Evolutionary conservation across 2,329 filamentous ascomycete species (phyloP), one percentile per base, ranked within the genome.

Genomic region (Ophiostoma ips): DNA sequence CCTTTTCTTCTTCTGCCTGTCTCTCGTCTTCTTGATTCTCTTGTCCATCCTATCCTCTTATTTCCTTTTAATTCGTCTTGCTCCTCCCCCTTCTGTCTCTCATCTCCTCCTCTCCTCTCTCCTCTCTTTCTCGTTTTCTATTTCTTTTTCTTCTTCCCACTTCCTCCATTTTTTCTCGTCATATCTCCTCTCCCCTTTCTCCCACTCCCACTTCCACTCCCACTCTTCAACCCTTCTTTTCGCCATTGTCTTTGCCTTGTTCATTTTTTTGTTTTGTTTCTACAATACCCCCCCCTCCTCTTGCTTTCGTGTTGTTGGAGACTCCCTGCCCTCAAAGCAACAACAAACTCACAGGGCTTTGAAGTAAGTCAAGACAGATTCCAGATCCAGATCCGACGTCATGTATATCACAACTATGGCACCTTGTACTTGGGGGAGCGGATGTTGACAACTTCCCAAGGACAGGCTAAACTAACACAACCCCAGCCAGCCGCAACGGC

Each of bases 161-260:
- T 60, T 59, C 66, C 19, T 24, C 40, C 24, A 43, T 30, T 30
- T 43, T 40, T 28, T 49, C 50, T 48, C 43, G 21, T 45, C 33
- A 31, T 35, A 19, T 31, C 16, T 19, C 40, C 11, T 50, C 33
- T 36, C 21, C 8, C 43, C 36, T 31, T 52, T 45, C 41, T 45
- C 16, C 34, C 5, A 28, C 24, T 28, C n/a, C 44, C 60, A 59
- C 66, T 21, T 24, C 40, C 24, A 41, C 21, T 28, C 28, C 34
- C 31, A 48, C 50, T 48, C 43, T 24, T 44, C 31, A 30, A 24
- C 18, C 30, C 24, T 28, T 31, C 11, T 49, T 19, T 35, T 13
- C 11, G 24, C 35, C 30, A 51, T 45, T 24, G 31, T 13, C 31
- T 34, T 15, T 9, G 21, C 36, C 36, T 41, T 49, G 28, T 31